These are phyloP conservation scores for Geopyxis carbonaria DNA, from an alignment of 495 filamentous ascomycete genomes.

Conservation along the genomic window DNA sequence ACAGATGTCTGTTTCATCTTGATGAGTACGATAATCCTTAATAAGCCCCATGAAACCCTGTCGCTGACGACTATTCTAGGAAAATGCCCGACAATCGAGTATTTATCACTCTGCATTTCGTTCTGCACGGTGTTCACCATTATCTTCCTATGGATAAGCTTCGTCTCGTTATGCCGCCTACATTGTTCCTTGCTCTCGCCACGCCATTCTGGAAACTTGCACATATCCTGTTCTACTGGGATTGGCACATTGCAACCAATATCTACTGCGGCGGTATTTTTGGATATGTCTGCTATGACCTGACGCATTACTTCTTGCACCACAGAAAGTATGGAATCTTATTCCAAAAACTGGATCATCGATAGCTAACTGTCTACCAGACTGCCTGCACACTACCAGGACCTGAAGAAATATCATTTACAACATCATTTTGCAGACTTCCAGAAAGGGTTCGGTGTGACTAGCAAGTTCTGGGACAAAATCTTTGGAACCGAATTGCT, in stretches of 20 bases:
- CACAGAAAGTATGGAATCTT: slow-evolving; percentile 73
- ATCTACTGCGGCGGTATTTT: slow-evolving; percentile 84
- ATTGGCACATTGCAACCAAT: slow-evolving; percentile 62
- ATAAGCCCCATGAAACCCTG: too few relatives aligned
- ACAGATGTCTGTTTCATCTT: slow-evolving; percentile 86
- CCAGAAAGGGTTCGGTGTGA: slow-evolving; percentile 95
- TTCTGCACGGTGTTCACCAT: slow-evolving; percentile 94
- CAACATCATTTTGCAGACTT: slow-evolving; percentile 94
- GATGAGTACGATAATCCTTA: slow-evolving; percentile 71
- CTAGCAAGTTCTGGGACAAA: slow-evolving; percentile 90
- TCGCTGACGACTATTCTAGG: slow-evolving; percentile 6
- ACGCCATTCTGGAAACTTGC: slow-evolving; percentile 87
- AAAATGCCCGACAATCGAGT: slow-evolving; percentile 73
- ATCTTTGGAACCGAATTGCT: slow-evolving; percentile 76
- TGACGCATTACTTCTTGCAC: slow-evolving; percentile 99
- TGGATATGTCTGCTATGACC: slow-evolving; percentile 88
- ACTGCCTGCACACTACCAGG: slow-evolving; percentile 69
- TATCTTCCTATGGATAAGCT: slow-evolving; percentile 97
- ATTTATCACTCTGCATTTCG: slow-evolving; percentile 75
- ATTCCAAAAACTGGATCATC: slow-evolving; percentile 3
- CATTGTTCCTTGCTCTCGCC: slow-evolving; percentile 70
- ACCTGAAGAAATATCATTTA: slow-evolving; percentile 91
- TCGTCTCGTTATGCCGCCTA: slow-evolving; percentile 91
- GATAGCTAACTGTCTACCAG: slow-evolving; percentile 26
- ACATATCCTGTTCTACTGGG: slow-evolving; percentile 62